These are phyloP conservation scores for Hansenula anomala DNA, from an alignment of 1,139 yeast genomes.

Conservation along the genomic window DNA sequence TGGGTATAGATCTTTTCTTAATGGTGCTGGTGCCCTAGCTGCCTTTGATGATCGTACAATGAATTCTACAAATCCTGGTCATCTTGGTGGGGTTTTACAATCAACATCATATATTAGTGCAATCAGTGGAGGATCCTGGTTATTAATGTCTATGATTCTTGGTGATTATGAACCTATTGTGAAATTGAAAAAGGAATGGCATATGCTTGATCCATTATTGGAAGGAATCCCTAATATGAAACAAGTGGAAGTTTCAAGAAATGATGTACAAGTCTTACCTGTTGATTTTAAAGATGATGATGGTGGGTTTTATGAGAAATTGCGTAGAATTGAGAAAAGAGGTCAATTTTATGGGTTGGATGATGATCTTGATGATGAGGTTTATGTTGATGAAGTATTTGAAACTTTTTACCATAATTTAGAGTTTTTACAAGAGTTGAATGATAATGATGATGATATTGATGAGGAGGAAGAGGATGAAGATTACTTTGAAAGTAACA, in stretches of 20 bases:
- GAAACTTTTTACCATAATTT: conserved; percentile 3
- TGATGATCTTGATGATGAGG: neutral
- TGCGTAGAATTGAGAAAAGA: conserved; percentile 17
- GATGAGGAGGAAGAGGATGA: no score
- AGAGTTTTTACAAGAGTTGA: conserved; percentile 7
- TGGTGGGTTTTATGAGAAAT: conserved; percentile 21
- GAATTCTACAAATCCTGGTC: conserved; percentile 25
- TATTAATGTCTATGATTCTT: conserved; percentile 45
- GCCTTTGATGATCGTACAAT: conserved; percentile 48
- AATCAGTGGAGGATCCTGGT: conserved; percentile 70
- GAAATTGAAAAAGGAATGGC: conserved; percentile 37
- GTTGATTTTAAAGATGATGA: conserved; percentile 20
- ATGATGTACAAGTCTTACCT: conserved; percentile 24
- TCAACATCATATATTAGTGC: conserved; percentile 53
- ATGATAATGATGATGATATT: no score
- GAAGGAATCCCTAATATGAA: conserved; percentile 45
- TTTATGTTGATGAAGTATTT: neutral
- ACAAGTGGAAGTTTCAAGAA: conserved; percentile 25
- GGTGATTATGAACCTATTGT: conserved; percentile 41
- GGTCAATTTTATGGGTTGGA: conserved; percentile 2
- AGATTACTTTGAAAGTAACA: neutral
- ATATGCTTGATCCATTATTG: conserved; percentile 42
- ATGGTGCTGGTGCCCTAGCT: conserved; percentile 56
- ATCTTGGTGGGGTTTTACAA: conserved; percentile 50
- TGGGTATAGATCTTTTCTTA: conserved; percentile 64